phyloP scores from a whole-genome alignment of 1,284 basidiomycete genomes.

The Schizophyllum commune region DNA sequence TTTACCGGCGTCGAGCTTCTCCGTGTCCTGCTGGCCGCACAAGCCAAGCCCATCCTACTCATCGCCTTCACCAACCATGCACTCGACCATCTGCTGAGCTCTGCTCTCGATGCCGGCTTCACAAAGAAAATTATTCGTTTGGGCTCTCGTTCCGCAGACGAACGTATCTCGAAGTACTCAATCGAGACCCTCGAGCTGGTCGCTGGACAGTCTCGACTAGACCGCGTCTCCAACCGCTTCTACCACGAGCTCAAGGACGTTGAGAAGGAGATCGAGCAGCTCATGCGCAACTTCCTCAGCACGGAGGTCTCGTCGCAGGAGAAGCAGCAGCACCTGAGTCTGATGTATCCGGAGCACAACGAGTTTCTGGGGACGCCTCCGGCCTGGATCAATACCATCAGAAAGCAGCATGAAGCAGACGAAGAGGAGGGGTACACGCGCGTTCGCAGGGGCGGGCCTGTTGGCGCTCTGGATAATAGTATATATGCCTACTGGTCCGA shows the following conservation, averaged over 20 bases:
- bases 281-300: slow-evolving; percentile 37
- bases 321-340: slow-evolving; percentile 31
- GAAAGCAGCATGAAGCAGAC: slow-evolving; percentile 13
- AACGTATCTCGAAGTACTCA: slow-evolving; percentile 47
- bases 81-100: slow-evolving; percentile 58
- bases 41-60: slow-evolving; percentile 49
- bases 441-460: slow-evolving; percentile 14
- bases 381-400: slow-evolving; percentile 30
- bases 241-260: slow-evolving; percentile 35
- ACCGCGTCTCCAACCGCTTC: slow-evolving; percentile 22
- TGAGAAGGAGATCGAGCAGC: slow-evolving; percentile 34
- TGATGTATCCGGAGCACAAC: slow-evolving; percentile 35
- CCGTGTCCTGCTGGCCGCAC: slow-evolving; percentile 48
- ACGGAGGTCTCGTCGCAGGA: slow-evolving; percentile 28
- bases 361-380: slow-evolving; percentile 31
- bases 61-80: slow-evolving; percentile 75
- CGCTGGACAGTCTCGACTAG: slow-evolving; percentile 35
- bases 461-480: slow-evolving; percentile 23
- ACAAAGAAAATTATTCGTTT: slow-evolving; percentile 56
- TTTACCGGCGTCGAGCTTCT: slow-evolving; percentile 62
- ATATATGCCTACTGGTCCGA: slow-evolving; percentile 42
- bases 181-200: slow-evolving; percentile 46
- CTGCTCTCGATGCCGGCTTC: slow-evolving; percentile 52
- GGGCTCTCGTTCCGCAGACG: slow-evolving; percentile 53
- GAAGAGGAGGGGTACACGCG: slow-evolving; percentile 17